Conservation (phyloP, 2,329 filamentous ascomycete genomes). For the Talaromyces rugulosus region DNA sequence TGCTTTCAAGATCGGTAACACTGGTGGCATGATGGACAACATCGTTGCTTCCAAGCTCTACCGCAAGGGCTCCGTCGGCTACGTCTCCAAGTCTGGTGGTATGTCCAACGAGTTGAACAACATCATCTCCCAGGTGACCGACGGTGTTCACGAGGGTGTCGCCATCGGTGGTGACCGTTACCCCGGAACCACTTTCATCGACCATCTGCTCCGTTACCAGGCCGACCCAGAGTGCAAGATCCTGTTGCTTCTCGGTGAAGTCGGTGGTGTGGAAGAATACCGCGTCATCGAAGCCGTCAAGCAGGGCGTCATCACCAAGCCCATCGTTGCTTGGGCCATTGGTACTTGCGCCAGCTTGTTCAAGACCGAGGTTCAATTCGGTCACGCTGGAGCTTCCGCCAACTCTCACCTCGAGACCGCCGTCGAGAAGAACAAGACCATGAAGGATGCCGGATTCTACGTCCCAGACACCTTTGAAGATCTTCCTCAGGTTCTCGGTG, state of each 20-base stretch:
- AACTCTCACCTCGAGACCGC: conserved; percentile 99
- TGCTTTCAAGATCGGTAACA: conserved; percentile 99
- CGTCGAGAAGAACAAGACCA: conserved; percentile 91
- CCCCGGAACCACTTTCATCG: conserved; percentile 97
- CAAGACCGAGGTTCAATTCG: conserved; percentile 99
- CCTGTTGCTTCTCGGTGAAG: conserved; percentile 90
- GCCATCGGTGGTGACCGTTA: conserved; percentile 99
- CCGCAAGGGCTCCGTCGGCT: conserved; percentile 96
- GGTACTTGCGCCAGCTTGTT: conserved; percentile 99
- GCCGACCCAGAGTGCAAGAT: conserved; percentile 98
- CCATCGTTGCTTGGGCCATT: conserved; percentile 98
- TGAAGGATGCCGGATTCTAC: conserved; percentile 90
- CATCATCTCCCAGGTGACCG: conserved; percentile 92
- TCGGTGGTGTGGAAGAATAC: conserved; percentile 99
- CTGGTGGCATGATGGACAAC: conserved; percentile 99
- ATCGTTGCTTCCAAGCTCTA: conserved; percentile 99
- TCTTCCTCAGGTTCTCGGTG: conserved; percentile 69
- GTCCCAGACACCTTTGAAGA: conserved; percentile 98
- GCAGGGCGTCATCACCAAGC: conserved; percentile 91
- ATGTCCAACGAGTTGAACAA: conserved; percentile 99
- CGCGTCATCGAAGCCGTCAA: conserved; percentile 98
- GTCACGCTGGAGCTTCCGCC: conserved; percentile 96
- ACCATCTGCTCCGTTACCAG: conserved; percentile 95
- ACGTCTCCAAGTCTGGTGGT: conserved; percentile 99
- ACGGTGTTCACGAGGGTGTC: conserved; percentile 98